A percentile compares a stretch with the other conserved stretches of the same genome.
These are phyloP conservation scores for Agaricus blazei DNA, from an alignment of 768 basidiomycete genomes.

Conservation along the genomic window DNA sequence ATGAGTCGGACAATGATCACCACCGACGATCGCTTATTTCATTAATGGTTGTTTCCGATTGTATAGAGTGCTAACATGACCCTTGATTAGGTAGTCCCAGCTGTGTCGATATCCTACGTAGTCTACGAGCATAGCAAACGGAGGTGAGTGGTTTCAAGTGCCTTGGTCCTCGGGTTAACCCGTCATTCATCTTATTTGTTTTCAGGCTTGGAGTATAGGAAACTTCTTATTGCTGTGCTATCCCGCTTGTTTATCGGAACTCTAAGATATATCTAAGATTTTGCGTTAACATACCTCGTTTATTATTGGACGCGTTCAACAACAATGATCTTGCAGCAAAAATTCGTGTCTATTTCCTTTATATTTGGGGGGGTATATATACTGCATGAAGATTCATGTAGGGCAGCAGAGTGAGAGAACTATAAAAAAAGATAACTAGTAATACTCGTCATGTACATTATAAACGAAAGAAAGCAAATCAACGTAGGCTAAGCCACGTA, in stretches of 20 bases:
- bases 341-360: no score
- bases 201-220: conserved; percentile 57
- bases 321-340: no score
- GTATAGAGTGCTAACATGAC: background rate
- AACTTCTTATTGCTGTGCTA: conserved; percentile 12
- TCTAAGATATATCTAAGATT: conserved; percentile 2
- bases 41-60: background rate
- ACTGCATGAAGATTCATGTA: conserved; percentile 1
- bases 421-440: background rate
- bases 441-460: conserved; percentile 13
- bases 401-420: background rate
- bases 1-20: conserved; percentile 1
- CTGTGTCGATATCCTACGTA: conserved; percentile 95
- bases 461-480: conserved; percentile 2
- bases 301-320: background rate
- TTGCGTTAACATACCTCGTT: conserved; percentile 11
- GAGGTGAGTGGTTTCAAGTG: conserved; percentile 40
- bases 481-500: background rate
- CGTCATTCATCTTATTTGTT: conserved; percentile 5
- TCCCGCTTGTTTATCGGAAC: conserved; percentile 4
- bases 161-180: background rate
- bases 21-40: conserved; percentile 6
- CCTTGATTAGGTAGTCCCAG: conserved; percentile 73
- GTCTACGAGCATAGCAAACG: conserved; percentile 88
- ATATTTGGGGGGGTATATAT: background rate